Base-by-base conservation (phyloP, 768 basidiomycete genomes). In the Pholiota conissans region DNA sequence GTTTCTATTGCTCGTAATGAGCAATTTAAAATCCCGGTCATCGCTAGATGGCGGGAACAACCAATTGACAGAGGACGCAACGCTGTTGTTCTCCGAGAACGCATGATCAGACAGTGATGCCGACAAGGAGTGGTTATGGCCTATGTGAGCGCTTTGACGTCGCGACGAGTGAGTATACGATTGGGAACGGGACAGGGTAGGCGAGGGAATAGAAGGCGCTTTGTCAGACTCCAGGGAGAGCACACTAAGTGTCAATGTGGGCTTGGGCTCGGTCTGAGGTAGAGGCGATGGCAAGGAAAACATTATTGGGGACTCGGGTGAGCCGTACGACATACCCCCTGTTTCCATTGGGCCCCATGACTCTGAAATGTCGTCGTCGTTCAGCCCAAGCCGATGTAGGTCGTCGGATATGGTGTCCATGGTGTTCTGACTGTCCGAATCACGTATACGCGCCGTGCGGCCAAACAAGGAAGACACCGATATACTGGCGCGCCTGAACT, bases 221-320 rank as follows among this genome's bases (percentile, higher is more conserved):
- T 54, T 32, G 29, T 60, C 34, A 5, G 46, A 22, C 8, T 29
- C 47, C 16, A 34, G 22, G 22, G 47, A 28, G 14, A 18, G n/a
- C 26, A 37, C 22, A 22, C 30, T 32, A 3, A 34, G 24, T 37
- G 47, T 46, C 27, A 48, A 11, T 26, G 56, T 42, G n/a, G 47
- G 40, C 34, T 56, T 40, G 24, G 55, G 40, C 10, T 45, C 22
- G 22, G 18, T 42, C 40, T n/a, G 37, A 18, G 42, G 42, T 18
- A 45, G 42, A 45, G 70, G 69, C 10, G 69, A 68, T 24, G 70
- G 69, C 7, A 67, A 65, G 16, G 63, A 62, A 55, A 73, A 73
- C 10, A 65, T 56, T n/a, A 72, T 71, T 3, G 72, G 72, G 7
- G 72, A 73, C 29, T 65, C 64, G 13, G 69, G 64, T 2, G 66